A percentile compares a stretch with the other conserved stretches of the same genome.
Evolutionary conservation across 2,329 filamentous ascomycete genomes (phyloP).

Genomic region (Botryotinia calthae): DNA sequence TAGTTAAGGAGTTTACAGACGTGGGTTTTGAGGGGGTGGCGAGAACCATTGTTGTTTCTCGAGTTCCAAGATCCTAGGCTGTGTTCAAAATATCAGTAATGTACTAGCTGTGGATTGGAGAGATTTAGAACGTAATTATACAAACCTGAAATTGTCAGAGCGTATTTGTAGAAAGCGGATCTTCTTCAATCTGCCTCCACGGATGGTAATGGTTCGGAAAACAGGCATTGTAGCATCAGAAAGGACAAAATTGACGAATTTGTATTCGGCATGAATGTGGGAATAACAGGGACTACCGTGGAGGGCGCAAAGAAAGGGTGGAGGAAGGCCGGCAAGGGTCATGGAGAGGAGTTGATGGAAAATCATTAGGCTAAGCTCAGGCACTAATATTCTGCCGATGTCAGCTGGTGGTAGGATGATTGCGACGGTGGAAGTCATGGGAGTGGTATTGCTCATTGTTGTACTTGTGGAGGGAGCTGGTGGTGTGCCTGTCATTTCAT

Average conservation of each 20-base stretch:
- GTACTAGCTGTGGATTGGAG: neutral
- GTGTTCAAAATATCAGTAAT: neutral
- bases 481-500: neutral
- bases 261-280: neutral
- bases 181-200: neutral
- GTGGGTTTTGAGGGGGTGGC: fast-evolving
- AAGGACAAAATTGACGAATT: neutral
- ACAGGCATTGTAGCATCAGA: neutral
- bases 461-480: neutral
- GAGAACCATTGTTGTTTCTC: neutral
- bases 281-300: neutral
- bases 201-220: neutral
- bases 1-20: neutral
- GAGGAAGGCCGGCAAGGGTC: neutral
- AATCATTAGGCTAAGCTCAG: neutral
- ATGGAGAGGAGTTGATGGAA: neutral
- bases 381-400: neutral
- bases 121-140: neutral
- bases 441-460: neutral
- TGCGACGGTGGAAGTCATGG: neutral
- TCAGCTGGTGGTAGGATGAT: fast-evolving
- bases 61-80: too few species aligned
- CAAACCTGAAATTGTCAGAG: neutral
- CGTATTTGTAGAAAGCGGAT: neutral
- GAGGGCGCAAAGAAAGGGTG: neutral